Evolutionary conservation across 83 land plant species (phyloP), one percentile per base, ranked within the genome.

Genomic region (Isoetes engelmannii): DNA sequence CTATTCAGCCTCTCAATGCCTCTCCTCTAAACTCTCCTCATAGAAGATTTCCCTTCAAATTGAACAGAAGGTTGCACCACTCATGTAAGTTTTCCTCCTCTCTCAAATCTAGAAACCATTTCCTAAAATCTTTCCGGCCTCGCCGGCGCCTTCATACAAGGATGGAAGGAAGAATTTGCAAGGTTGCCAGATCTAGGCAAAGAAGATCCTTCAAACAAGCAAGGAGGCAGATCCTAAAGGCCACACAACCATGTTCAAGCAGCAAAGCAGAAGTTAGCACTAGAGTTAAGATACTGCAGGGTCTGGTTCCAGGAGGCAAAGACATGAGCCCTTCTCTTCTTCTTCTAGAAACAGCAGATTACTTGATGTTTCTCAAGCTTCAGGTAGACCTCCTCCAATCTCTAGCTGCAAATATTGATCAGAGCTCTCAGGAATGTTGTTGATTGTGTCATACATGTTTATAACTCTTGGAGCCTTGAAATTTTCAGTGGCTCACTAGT

Each of bases 331-430:
- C 10, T 18, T 59, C 62, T 20, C 10, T 12, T 18, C 62, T 59
- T 18, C 62, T 59, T 9, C 10, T 9, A 8, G 62, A 59, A 42
- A 42, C 62, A 8, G 62, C 62, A 12, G 62, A 59, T 18, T 59
- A 59, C 62, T 8, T 59, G 62, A 59, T 59, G 62, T 59, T 59
- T 37, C 19, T 59, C 9, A 12, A 19, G 20, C 28, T 59, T 18
- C 62, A 59, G 62, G 62, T 59, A 42, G 62, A 42, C 19, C 28
- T 59, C 18, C 19, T 59, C 10, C 62, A 59, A 3, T 59, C 62
- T 12, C 1, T 59, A 7, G 62, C 62, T 12, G 12, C 62, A 7
- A 42, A 18, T 9, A 59, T 59, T 18, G 62, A 59, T 28, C 0
- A 28, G 37, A 28, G 37, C 37, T 28, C 37, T 28, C 37, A 28